phyloP scores from a whole-genome alignment of 306 rosid genomes.

The Trifolium dubium region DNA sequence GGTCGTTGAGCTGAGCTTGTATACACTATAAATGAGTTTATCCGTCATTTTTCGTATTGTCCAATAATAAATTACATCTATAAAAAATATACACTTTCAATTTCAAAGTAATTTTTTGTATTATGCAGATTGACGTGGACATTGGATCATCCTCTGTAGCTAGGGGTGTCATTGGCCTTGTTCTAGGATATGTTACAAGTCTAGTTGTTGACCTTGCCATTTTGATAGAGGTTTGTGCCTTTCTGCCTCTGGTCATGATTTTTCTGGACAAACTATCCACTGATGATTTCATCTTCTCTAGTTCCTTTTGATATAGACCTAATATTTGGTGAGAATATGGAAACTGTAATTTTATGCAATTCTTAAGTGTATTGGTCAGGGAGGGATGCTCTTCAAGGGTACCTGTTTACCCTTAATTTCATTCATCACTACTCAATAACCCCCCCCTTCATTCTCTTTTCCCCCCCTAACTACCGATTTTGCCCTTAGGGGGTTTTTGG shows the following conservation, averaged over 20 bases:
- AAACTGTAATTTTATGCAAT: slow-evolving; percentile 23
- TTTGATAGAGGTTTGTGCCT: slow-evolving; percentile 81
- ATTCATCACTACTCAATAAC: too few species aligned
- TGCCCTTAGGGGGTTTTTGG: too few species aligned
- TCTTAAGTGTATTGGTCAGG: slow-evolving; percentile 15
- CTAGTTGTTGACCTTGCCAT: slow-evolving; percentile 93
- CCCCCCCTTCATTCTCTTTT: too few species aligned
- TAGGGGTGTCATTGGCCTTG: slow-evolving; percentile 85
- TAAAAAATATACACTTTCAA: slow-evolving; percentile 19
- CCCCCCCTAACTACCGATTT: too few species aligned
- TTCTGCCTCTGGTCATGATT: slow-evolving; percentile 24
- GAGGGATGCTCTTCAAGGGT: slow-evolving; percentile 25
- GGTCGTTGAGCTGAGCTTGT: slow-evolving; percentile 34
- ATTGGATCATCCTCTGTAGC: slow-evolving; percentile 98
- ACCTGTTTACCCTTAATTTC: slow-evolving; percentile 26
- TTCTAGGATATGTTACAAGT: slow-evolving; percentile 93
- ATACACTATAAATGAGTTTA: background rate
- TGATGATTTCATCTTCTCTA: slow-evolving; percentile 28
- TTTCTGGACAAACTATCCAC: slow-evolving; percentile 13
- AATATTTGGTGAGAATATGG: slow-evolving; percentile 16
- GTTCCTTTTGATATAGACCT: slow-evolving; percentile 10
- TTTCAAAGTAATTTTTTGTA: slow-evolving; percentile 23
- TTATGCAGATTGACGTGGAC: slow-evolving; percentile 92
- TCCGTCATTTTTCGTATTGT: slow-evolving; percentile 20
- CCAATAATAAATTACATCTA: slow-evolving; percentile 14